Conservation (phyloP, 2,329 filamentous ascomycete species). For the Remersonia thermophila region DNA sequence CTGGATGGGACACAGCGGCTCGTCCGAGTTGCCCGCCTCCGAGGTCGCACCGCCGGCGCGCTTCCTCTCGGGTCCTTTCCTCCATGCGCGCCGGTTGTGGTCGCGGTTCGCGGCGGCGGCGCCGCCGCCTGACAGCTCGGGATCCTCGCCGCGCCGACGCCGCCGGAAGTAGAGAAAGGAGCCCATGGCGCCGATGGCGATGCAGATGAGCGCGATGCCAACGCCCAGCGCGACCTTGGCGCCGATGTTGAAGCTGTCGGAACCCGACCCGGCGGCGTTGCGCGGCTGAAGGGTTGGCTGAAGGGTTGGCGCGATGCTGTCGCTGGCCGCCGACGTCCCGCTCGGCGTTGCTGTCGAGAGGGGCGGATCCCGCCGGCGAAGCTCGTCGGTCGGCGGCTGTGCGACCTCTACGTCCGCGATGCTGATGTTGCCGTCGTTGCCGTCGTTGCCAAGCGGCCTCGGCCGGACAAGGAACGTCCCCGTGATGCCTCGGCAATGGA, state of each 20-base stretch:
- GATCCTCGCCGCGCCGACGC: constrained; percentile 11
- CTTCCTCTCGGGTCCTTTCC: constrained; percentile 14
- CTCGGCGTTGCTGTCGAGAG: not conserved
- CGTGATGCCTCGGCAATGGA: constrained; percentile 13
- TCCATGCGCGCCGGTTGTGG: constrained; percentile 10
- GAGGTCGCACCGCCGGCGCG: constrained; percentile 9
- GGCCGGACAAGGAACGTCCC: constrained; percentile 11
- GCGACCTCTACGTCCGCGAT: not conserved
- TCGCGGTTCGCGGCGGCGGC: constrained; percentile 10
- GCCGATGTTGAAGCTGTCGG: constrained; percentile 14
- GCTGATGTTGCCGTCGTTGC: constrained; percentile 4
- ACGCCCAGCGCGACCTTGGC: constrained; percentile 16
- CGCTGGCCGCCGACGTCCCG: no score
- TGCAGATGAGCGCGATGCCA: constrained; percentile 12
- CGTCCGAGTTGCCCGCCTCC: constrained; percentile 14
- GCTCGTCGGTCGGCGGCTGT: not conserved
- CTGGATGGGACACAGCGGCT: constrained; percentile 16
- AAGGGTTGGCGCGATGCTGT: no score
- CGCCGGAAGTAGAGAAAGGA: constrained; percentile 16
- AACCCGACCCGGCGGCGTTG: constrained; percentile 4
- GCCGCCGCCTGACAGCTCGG: constrained; percentile 6
- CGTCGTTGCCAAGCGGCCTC: constrained; percentile 4
- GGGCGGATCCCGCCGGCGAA: not conserved
- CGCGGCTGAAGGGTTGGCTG: constrained; percentile 2
- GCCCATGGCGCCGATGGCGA: constrained; percentile 17